phyloP scores from a whole-genome alignment of 306 rosid species.

The Prunus dulcis region DNA sequence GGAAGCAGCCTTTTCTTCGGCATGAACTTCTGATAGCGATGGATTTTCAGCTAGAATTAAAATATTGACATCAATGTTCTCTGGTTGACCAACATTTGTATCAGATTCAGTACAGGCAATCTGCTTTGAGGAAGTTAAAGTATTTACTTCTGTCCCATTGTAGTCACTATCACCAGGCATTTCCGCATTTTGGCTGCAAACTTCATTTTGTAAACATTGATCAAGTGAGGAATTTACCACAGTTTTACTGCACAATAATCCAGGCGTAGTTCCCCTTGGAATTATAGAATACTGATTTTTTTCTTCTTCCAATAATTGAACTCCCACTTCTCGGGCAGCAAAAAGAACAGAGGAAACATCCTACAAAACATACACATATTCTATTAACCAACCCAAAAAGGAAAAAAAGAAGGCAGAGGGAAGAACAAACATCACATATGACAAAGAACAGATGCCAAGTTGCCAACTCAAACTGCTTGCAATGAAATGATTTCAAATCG shows the following conservation, averaged over 20 bases:
- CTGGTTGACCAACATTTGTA: constrained; percentile 18
- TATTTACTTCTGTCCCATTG: constrained; percentile 18
- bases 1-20: constrained; percentile 36
- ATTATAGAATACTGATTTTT: constrained; percentile 1
- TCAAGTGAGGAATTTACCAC: constrained; percentile 13
- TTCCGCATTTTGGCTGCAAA: constrained; percentile 16
- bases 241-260: not conserved
- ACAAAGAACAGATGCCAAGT: not conserved
- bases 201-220: constrained; percentile 22
- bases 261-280: not conserved
- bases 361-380: constrained; percentile 20
- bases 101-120: constrained; percentile 16
- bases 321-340: constrained; percentile 19
- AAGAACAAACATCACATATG: not conserved
- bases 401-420: not conserved
- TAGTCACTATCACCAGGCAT: constrained; percentile 24
- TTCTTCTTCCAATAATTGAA: constrained; percentile 5
- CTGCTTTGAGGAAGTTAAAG: constrained; percentile 36
- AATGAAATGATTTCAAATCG: not conserved
- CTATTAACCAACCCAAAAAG: not conserved
- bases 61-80: constrained; percentile 17
- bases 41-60: constrained; percentile 22
- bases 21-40: constrained; percentile 29
- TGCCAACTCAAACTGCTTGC: constrained; percentile 1
- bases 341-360: constrained; percentile 14